Evolutionary conservation across 306 rosid species (phyloP).

Genomic region (Lathyrus oleraceus): DNA sequence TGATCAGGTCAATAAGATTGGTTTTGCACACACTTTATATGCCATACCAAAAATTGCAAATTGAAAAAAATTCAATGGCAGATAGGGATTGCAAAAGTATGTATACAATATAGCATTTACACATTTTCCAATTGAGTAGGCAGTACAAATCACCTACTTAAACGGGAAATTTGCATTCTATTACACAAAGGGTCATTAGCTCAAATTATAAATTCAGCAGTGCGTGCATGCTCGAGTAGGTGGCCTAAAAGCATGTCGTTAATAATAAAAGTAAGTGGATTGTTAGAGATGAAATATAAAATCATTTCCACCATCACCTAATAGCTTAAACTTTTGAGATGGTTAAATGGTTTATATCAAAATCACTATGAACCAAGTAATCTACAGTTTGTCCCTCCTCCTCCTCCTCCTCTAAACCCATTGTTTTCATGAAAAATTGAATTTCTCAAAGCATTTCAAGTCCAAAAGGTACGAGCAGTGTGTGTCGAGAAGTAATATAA

Average conservation of each 20-base stretch:
- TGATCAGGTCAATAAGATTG: conserved; percentile 16
- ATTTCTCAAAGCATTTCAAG: not conserved
- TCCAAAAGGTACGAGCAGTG: not conserved
- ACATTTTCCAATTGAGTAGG: not conserved
- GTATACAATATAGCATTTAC: conserved; percentile 13
- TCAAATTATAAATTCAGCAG: conserved; percentile 23
- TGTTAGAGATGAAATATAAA: conserved; percentile 7
- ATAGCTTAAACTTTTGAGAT: conserved; percentile 2
- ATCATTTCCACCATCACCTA: not conserved
- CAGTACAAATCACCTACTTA: conserved; percentile 11
- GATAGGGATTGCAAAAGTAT: conserved; percentile 3
- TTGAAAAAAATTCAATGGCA: conserved; percentile 16
- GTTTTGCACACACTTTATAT: conserved; percentile 12
- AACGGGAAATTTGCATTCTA: conserved; percentile 20
- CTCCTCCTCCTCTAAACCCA: not conserved
- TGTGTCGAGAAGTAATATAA: conserved; percentile 1
- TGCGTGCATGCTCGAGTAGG: not conserved
- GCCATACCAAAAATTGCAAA: not conserved
- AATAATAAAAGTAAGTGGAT: conserved; percentile 13
- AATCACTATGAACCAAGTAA: not conserved
- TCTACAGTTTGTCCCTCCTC: not conserved
- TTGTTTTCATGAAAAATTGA: not conserved
- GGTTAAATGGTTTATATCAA: conserved; percentile 4
- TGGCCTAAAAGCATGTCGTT: conserved; percentile 12
- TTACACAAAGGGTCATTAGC: not conserved